Conservation (phyloP, 2,329 filamentous ascomycete species). For the Daldinia eschscholtzii region DNA sequence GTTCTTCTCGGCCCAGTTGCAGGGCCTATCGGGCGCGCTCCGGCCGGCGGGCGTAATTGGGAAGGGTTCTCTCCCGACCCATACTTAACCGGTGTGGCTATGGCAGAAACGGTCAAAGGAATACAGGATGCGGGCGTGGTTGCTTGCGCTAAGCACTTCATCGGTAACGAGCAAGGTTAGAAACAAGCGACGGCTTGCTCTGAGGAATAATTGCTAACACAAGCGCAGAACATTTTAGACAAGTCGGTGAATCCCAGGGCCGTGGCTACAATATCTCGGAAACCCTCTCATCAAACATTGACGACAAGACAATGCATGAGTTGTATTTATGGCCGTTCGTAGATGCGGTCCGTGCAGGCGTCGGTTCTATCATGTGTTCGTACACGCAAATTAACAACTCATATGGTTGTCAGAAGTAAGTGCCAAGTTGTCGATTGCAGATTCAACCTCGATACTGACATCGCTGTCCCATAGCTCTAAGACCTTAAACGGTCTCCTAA, state of each 20-base stretch:
- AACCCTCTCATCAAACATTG: conserved; percentile 69
- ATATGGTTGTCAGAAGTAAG: conserved; percentile 78
- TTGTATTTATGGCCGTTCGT: conserved; percentile 84
- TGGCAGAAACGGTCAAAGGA: conserved; percentile 80
- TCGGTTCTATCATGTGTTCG: conserved; percentile 73
- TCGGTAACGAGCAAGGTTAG: conserved; percentile 74
- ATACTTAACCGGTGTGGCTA: conserved; percentile 77
- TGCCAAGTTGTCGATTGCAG: background rate
- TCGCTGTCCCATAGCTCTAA: conserved; percentile 62
- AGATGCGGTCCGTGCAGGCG: conserved; percentile 76
- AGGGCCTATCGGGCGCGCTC: conserved; percentile 76
- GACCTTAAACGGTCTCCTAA: conserved; percentile 79
- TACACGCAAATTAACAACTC: conserved; percentile 87
- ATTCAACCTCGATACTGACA: background rate
- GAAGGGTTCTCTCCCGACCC: conserved; percentile 80
- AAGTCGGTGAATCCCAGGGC: conserved; percentile 66
- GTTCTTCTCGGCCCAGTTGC: conserved; percentile 80
- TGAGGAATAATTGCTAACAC: conserved; percentile 34
- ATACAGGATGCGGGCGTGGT: conserved; percentile 85
- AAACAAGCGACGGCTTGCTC: background rate
- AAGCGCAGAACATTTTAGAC: conserved; percentile 75
- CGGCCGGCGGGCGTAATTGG: conserved; percentile 79
- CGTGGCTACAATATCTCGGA: conserved; percentile 75
- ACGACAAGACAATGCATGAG: conserved; percentile 81
- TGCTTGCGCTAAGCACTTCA: conserved; percentile 81